Percentiles rank a stretch among this genome's conserved stretches.
phyloP scores from a whole-genome alignment of 2,329 filamentous ascomycete genomes.

The Exophiala oligosperma region DNA sequence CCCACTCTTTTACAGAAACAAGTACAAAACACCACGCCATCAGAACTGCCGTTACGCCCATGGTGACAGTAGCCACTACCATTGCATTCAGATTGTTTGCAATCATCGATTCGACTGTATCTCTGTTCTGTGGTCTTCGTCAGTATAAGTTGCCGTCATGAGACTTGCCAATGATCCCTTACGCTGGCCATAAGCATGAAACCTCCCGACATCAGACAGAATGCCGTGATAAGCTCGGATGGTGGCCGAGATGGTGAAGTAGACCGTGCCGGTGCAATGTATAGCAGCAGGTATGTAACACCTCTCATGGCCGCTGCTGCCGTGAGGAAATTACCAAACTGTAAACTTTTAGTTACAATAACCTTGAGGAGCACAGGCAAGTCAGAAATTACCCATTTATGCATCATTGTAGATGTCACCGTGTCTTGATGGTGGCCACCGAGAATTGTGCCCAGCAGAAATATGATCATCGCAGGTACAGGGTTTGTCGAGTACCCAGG shows the following conservation, averaged over 20 bases:
- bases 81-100: constrained; percentile 71
- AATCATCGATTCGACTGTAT: constrained; percentile 69
- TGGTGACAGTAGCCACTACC: constrained; percentile 78
- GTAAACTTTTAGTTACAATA: constrained; percentile 56
- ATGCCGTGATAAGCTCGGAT: constrained; percentile 73
- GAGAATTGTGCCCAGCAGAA: constrained; percentile 82
- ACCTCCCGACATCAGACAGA: constrained; percentile 75
- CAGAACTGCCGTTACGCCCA: constrained; percentile 70
- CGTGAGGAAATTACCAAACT: constrained; percentile 55
- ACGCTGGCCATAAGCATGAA: constrained; percentile 71
- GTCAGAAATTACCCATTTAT: constrained; percentile 61
- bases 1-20: constrained; percentile 6
- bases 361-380: neutral
- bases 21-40: constrained; percentile 70
- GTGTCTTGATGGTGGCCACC: constrained; percentile 73
- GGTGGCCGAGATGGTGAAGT: constrained; percentile 74
- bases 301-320: constrained; percentile 70
- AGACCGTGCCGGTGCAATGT: constrained; percentile 71
- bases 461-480: constrained; percentile 72
- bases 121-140: constrained; percentile 53
- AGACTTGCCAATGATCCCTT: constrained; percentile 4
- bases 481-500: constrained; percentile 69
- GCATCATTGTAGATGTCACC: constrained; percentile 76
- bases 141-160: neutral
- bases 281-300: constrained; percentile 71